Percentiles rank a stretch among this genome's conserved stretches.
These are phyloP conservation scores for Rhizoctonia solani DNA, from an alignment of 1,284 basidiomycete species.

Conservation along the genomic window DNA sequence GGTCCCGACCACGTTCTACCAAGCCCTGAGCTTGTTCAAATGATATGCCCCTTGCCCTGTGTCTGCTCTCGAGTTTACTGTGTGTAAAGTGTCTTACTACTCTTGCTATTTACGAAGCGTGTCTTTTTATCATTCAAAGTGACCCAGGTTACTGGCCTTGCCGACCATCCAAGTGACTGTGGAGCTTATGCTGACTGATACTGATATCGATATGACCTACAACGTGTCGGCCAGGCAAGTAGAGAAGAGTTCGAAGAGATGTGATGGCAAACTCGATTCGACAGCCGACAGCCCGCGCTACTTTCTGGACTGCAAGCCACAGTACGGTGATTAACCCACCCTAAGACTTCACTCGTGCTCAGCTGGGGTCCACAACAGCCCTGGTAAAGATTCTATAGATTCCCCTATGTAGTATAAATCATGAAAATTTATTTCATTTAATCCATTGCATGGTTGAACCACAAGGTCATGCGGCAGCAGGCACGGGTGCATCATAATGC, in stretches of 20 bases:
- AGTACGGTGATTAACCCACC: background rate
- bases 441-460: background rate
- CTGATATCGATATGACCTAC: background rate
- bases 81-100: constrained; percentile 30
- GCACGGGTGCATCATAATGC: constrained; percentile 60
- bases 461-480: constrained; percentile 7
- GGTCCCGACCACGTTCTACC: constrained; percentile 28
- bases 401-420: background rate
- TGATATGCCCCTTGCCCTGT: constrained; percentile 24
- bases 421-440: constrained; percentile 7
- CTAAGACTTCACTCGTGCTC: no score
- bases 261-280: background rate
- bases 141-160: constrained; percentile 12
- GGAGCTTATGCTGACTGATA: constrained; percentile 4
- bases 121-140: constrained; percentile 8
- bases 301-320: background rate
- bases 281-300: background rate
- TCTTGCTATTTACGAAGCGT: constrained; percentile 33
- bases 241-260: background rate
- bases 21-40: constrained; percentile 17
- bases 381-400: background rate
- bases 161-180: constrained; percentile 4
- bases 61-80: constrained; percentile 29
- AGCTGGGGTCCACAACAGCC: no score
- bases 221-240: constrained; percentile 4